phyloP scores from a whole-genome alignment of 805 yeast species.

The Metschnikowia lunata region DNA sequence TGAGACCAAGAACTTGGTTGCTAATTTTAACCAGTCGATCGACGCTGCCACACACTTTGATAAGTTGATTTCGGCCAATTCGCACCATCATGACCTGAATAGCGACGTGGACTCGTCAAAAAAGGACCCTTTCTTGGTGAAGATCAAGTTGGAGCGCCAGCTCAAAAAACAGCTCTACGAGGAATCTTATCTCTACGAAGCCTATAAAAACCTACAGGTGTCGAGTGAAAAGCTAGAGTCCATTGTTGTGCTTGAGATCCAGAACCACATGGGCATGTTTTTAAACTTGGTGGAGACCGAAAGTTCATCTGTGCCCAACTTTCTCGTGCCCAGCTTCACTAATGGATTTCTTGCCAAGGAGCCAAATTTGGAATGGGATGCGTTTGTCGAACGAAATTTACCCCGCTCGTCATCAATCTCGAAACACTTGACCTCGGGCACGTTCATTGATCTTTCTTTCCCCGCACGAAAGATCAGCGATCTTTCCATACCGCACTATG shows the following conservation, averaged over 20 bases:
- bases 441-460: conserved; percentile 38
- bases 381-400: conserved; percentile 67
- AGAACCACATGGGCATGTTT: conserved; percentile 70
- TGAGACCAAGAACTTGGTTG: conserved; percentile 38
- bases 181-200: conserved; percentile 85
- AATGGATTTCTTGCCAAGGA: conserved; percentile 64
- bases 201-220: conserved; percentile 78
- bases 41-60: conserved; percentile 54
- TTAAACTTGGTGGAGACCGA: conserved; percentile 69
- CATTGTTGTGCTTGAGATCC: conserved; percentile 82
- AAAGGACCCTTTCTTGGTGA: conserved; percentile 80
- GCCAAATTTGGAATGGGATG: conserved; percentile 83
- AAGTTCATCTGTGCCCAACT: conserved; percentile 65
- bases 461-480: conserved; percentile 40
- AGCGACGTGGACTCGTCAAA: conserved; percentile 31
- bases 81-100: conserved; percentile 12
- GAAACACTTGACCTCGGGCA: conserved; percentile 28
- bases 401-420: conserved; percentile 28
- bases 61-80: conserved; percentile 14
- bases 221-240: conserved; percentile 84
- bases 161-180: conserved; percentile 73
- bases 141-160: conserved; percentile 67
- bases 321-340: conserved; percentile 55
- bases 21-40: conserved; percentile 53
- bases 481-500: conserved; percentile 61